Evolutionary conservation across 345 rosid genomes (phyloP).

Genomic region (Lenwebbia sp.): DNA sequence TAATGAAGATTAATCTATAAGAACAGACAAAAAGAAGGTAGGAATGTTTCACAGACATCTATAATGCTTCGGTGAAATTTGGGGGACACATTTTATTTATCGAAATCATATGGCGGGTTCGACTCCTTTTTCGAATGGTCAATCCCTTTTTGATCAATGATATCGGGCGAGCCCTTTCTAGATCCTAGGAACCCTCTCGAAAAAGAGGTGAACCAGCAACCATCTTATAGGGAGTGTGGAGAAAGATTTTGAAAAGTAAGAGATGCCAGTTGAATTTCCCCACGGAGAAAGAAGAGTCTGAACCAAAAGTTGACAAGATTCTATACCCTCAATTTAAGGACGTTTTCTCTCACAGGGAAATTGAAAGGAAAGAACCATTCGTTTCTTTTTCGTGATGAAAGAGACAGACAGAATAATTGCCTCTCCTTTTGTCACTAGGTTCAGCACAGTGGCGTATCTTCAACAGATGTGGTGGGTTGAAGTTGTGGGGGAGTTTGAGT

Average conservation of each 20-base stretch:
- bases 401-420: background rate
- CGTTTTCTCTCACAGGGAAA: background rate
- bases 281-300: background rate
- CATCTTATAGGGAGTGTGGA: background rate
- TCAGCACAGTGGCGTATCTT: conserved; percentile 21
- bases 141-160: background rate
- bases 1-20: background rate
- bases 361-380: background rate
- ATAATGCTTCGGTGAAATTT: background rate
- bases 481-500: conserved; percentile 20
- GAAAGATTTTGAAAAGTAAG: background rate
- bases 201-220: background rate
- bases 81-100: background rate
- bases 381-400: background rate
- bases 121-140: background rate
- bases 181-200: background rate
- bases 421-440: background rate
- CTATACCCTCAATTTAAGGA: background rate
- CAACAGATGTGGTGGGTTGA: conserved; percentile 21
- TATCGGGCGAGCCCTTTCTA: background rate
- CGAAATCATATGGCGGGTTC: background rate
- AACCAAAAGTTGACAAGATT: background rate
- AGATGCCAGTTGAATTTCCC: background rate
- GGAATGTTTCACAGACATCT: too few species aligned
- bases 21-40: background rate